Evolutionary conservation across 2,329 filamentous ascomycete species (phyloP).

Genomic region (Colletotrichum sp.): DNA sequence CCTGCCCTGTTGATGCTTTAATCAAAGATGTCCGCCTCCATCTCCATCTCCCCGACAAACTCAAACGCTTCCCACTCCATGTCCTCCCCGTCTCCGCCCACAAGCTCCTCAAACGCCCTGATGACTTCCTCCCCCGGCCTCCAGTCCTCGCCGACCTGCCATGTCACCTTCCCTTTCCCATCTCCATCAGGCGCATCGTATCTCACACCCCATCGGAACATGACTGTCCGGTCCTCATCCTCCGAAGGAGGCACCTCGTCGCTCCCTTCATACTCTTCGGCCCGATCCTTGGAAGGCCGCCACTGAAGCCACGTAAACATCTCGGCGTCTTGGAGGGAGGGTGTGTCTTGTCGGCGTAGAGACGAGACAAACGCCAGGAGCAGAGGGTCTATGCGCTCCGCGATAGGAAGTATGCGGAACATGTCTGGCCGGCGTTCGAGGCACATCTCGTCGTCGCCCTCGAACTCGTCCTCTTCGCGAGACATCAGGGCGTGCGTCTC

Average conservation of each 20-base stretch:
- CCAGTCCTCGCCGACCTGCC: not conserved
- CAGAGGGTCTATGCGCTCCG: constrained; percentile 24
- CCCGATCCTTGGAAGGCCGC: constrained; percentile 23
- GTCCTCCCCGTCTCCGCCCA: not conserved
- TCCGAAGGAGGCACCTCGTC: not conserved
- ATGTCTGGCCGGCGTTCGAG: constrained; percentile 12
- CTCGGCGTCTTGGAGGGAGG: constrained; percentile 25
- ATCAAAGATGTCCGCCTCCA: not conserved
- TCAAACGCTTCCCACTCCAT: not conserved
- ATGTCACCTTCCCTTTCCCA: not conserved
- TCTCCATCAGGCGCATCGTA: not conserved
- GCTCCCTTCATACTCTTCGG: constrained; percentile 5
- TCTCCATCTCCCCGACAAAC: not conserved
- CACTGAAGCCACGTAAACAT: constrained; percentile 24
- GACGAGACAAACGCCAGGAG: constrained; percentile 25
- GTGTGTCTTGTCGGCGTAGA: constrained; percentile 18
- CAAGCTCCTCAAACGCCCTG: not conserved
- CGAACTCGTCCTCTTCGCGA: constrained; percentile 15
- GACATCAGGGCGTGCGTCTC: not conserved
- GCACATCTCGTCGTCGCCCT: not conserved
- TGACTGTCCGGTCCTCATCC: not conserved
- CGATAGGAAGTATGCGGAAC: constrained; percentile 24
- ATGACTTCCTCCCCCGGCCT: not conserved
- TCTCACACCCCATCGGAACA: not conserved
- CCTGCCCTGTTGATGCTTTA: too few relatives aligned